Conservation (phyloP, 495 filamentous ascomycete species). For the Penicillium canescens region DNA sequence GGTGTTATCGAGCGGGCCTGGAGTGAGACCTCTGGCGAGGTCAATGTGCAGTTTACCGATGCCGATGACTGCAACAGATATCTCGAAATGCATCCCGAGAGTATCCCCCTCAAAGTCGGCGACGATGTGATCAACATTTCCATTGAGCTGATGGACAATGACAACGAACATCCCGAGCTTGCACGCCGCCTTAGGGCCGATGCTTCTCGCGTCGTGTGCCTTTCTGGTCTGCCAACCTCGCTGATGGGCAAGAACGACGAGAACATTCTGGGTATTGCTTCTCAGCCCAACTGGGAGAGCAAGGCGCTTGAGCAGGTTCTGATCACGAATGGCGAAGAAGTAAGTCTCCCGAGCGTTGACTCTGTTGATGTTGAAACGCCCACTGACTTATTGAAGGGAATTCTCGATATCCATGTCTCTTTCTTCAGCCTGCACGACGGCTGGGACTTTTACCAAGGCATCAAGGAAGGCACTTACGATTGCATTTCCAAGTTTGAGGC, state of each 20-base stretch:
- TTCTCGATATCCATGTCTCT: slow-evolving; percentile 27
- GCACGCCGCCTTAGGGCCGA: background rate
- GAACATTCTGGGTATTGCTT: background rate
- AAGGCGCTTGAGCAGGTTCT: slow-evolving; percentile 1
- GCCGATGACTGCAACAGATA: slow-evolving; percentile 9
- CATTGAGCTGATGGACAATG: background rate
- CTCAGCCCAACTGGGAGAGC: background rate
- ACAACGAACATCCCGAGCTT: background rate
- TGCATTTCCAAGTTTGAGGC: slow-evolving; percentile 37
- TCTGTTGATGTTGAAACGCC: slow-evolving; percentile 5
- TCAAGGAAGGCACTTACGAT: background rate
- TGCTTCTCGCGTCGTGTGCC: slow-evolving; percentile 8
- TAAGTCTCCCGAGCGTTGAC: background rate
- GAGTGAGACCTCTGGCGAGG: background rate
- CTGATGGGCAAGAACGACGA: background rate
- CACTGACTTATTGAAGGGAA: background rate
- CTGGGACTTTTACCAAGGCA: slow-evolving; percentile 29
- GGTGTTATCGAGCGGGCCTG: slow-evolving; percentile 41
- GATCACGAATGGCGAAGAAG: background rate
- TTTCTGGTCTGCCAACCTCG: background rate
- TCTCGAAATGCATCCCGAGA: background rate
- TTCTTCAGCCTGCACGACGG: slow-evolving; percentile 46
- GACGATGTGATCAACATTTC: background rate
- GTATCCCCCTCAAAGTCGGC: slow-evolving; percentile 3
- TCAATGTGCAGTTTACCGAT: slow-evolving; percentile 9